Conservation (phyloP, 345 rosid species). For the Eucalyptus cladocalyx region DNA sequence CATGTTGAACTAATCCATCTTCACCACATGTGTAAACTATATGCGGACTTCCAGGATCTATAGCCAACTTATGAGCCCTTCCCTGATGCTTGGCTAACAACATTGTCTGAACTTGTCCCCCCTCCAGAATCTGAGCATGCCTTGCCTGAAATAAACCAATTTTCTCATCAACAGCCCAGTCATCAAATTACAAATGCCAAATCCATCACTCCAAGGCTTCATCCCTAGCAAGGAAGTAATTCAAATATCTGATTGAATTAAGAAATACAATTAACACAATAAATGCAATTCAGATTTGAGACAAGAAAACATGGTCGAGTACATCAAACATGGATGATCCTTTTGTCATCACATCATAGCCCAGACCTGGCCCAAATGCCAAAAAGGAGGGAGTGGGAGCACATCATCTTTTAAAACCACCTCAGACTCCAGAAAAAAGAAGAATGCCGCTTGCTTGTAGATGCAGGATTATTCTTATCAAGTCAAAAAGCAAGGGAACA, state of each 20-base stretch:
- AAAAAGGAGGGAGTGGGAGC: neutral
- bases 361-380: neutral
- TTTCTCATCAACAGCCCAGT: neutral
- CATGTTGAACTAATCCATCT: constrained; percentile 91
- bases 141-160: constrained; percentile 43
- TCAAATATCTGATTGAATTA: neutral
- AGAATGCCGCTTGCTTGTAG: neutral
- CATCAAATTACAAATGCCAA: neutral
- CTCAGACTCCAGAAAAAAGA: neutral
- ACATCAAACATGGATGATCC: neutral
- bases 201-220: neutral
- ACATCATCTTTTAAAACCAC: neutral
- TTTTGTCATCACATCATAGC: neutral
- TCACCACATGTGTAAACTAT: constrained; percentile 78
- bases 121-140: constrained; percentile 56
- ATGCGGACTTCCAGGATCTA: constrained; percentile 88
- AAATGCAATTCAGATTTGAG: neutral
- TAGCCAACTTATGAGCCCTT: constrained; percentile 68
- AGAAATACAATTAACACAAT: neutral
- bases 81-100: constrained; percentile 53
- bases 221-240: neutral
- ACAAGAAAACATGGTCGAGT: neutral
- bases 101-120: constrained; percentile 44
- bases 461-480: neutral
- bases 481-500: neutral